Percentiles rank a stretch among this genome's conserved stretches.
These are phyloP conservation scores for Cardiospermum halicacabum DNA, from an alignment of 345 rosid genomes.

Conservation along the genomic window DNA sequence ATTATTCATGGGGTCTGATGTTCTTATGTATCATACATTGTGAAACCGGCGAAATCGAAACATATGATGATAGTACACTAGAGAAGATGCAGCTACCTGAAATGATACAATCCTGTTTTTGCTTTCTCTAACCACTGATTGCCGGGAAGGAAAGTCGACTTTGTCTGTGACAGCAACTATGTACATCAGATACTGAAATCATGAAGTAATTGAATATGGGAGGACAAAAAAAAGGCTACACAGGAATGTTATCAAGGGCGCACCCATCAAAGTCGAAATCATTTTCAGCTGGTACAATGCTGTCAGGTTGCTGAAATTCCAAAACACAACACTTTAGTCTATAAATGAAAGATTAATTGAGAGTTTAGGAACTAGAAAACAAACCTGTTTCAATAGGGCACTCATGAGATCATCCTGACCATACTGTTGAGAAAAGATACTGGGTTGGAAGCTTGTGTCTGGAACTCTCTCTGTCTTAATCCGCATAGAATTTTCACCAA, in stretches of 20 bases:
- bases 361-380: too few species aligned
- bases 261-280: constrained; percentile 84
- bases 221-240: constrained; percentile 36
- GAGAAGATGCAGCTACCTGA: constrained; percentile 18
- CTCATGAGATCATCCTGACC: constrained; percentile 90
- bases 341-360: neutral
- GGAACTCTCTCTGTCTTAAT: constrained; percentile 61
- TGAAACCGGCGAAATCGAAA: constrained; percentile 22
- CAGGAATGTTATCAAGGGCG: constrained; percentile 63
- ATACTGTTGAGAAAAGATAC: constrained; percentile 50
- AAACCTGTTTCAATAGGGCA: constrained; percentile 77
- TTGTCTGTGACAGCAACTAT: constrained; percentile 25
- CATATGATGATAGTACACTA: constrained; percentile 25
- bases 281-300: constrained; percentile 43
- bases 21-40: constrained; percentile 9
- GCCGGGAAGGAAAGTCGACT: constrained; percentile 12
- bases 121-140: constrained; percentile 15
- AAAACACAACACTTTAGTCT: constrained; percentile 12
- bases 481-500: constrained; percentile 41
- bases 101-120: constrained; percentile 13
- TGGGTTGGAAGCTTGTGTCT: constrained; percentile 34
- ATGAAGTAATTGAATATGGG: constrained; percentile 1
- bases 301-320: constrained; percentile 54
- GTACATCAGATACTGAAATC: constrained; percentile 29
- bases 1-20: constrained; percentile 16